A percentile compares a stretch with the other conserved stretches of the same genome.
Evolutionary conservation across 2,329 filamentous ascomycete genomes (phyloP).

Genomic region (Aschersonia sp.): DNA sequence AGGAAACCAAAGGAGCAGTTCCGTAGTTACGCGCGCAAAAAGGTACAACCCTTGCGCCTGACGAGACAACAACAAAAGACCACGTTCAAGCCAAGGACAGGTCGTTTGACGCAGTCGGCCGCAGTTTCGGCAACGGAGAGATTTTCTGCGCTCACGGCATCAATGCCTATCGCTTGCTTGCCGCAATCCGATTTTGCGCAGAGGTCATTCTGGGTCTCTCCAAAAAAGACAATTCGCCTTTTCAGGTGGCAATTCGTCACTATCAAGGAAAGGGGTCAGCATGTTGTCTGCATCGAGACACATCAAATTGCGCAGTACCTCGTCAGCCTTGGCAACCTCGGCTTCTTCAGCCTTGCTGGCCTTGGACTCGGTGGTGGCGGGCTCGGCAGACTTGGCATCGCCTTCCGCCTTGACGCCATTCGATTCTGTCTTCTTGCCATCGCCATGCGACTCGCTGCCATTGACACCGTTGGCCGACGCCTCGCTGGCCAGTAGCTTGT

Average conservation of each 20-base stretch:
- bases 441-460: conserved; percentile 15
- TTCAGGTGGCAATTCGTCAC: no score
- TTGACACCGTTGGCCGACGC: conserved; percentile 32
- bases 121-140: no score
- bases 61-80: not conserved
- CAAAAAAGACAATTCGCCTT: no score
- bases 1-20: not conserved
- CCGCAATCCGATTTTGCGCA: no score
- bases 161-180: no score
- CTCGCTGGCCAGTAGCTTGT: conserved; percentile 57
- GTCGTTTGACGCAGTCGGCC: no score
- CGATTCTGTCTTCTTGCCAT: conserved; percentile 12
- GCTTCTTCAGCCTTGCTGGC: conserved; percentile 12
- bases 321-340: conserved; percentile 8
- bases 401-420: conserved; percentile 24
- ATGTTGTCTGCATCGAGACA: no score
- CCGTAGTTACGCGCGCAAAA: not conserved
- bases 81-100: not conserved
- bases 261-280: no score
- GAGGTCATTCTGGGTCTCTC: no score
- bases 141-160: no score
- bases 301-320: conserved; percentile 15
- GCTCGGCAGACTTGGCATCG: conserved; percentile 5
- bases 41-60: not conserved
- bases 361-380: conserved; percentile 3